Evolutionary conservation across 2,329 filamentous ascomycete genomes (phyloP), one percentile per base, ranked within the genome.

Genomic region (Paecilomyces dactylethromorphus): DNA sequence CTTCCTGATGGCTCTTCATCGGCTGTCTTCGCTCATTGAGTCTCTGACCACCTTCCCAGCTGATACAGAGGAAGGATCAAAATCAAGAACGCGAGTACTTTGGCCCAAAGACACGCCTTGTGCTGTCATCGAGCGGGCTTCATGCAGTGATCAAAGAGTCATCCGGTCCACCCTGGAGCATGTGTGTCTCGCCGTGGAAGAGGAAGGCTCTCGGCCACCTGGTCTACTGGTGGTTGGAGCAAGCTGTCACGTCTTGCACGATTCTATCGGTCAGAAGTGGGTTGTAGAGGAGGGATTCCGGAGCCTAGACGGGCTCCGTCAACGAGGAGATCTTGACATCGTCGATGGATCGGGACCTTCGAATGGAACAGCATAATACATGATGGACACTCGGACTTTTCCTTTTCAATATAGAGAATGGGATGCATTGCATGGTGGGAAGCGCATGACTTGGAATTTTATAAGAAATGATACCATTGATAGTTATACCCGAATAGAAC

Each of bases 1-100:
- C 3, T 96, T 97, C 64, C 78, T 99, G 54, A 99, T 99, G 94
- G 91, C 91, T 3, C 78, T 99, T 62, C 94, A 99, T 76, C 84
- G 94, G 56, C 86, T 99, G 15, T 78, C 77, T 3, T 88, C 86
- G 0, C 78, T 99, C 1, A 83, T 97, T 0, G 79, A 81, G 6
- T 89, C 90, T 68, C 78, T 99, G 60, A 89, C 78, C 63, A 65
- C 66, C 56, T 50, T 57, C 33, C 59, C 66, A 2, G 59, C 61
- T 1, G 68, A 66, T 5, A 69, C 68, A 1, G 71, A 76, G 57
- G 39, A 18, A 45, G 15, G 18, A 1, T 45, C 39, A 1, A 61
- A 59, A 12, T 53, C 65, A 11, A 63, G 59, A 6, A 54, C 65
- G 6, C 62, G 69, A 26, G 63, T 54, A 4, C 67, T 71, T 1